Percentiles rank a stretch among this genome's conserved stretches.
Evolutionary conservation across 2,329 filamentous ascomycete species (phyloP).

Genomic region (Diaporthe vexans): DNA sequence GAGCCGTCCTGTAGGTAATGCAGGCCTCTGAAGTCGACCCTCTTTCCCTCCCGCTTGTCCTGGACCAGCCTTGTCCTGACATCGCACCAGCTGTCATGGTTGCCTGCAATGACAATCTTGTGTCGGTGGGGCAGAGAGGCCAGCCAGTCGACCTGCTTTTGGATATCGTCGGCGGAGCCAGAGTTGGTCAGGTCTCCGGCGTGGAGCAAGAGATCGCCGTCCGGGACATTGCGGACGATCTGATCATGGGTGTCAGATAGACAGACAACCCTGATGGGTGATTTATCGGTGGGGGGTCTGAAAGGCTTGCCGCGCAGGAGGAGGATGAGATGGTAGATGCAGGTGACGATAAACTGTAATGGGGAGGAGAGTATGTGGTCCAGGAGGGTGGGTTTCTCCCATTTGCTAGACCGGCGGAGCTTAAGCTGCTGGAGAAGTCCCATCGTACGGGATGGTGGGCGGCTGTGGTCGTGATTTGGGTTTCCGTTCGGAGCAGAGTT

Average conservation of each 20-base stretch:
- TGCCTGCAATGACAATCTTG: conserved; percentile 88
- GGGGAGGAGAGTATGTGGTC: conserved; percentile 79
- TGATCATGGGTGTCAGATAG: conserved; percentile 90
- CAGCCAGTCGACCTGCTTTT: conserved; percentile 89
- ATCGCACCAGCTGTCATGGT: conserved; percentile 92
- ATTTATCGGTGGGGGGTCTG: conserved; percentile 64
- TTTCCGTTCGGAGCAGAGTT: conserved; percentile 8
- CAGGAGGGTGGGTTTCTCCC: conserved; percentile 66
- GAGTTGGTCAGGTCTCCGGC: conserved; percentile 86
- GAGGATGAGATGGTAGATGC: conserved; percentile 75
- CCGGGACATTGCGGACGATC: conserved; percentile 71
- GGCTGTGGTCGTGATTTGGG: conserved; percentile 6
- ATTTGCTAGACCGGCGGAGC: conserved; percentile 62
- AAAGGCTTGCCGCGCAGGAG: conserved; percentile 77
- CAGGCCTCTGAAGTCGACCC: conserved; percentile 76
- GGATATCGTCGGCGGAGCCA: conserved; percentile 80
- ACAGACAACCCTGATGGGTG: conserved; percentile 82
- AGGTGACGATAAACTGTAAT: conserved; percentile 72
- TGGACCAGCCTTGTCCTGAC: conserved; percentile 68
- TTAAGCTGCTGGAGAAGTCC: conserved; percentile 60
- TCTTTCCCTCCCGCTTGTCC: conserved; percentile 65
- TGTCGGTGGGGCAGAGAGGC: conserved; percentile 79
- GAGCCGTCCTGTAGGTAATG: conserved; percentile 82
- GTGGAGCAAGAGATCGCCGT: conserved; percentile 89
- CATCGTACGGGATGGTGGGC: conserved; percentile 52